Evolutionary conservation across 2,329 filamentous ascomycete genomes (phyloP), one percentile per base, ranked within the genome.

Genomic region (Claviceps sp.): DNA sequence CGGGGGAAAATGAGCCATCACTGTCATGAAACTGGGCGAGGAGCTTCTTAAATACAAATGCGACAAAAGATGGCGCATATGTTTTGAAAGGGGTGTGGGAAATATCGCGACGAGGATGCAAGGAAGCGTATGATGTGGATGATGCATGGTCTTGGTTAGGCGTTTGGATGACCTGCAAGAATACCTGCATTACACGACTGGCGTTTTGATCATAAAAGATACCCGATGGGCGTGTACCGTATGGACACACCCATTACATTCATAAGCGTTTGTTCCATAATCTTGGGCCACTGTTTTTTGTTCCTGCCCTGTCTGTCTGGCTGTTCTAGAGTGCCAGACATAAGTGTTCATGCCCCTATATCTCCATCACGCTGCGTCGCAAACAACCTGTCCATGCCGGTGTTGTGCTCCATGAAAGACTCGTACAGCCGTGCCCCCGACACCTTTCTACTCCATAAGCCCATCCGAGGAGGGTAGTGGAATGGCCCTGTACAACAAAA

Each of bases 401-500:
- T 30, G 26, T 30, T 30, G 26, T 9, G 26, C 3, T 30, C 26
- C 8, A 30, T 30, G 26, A 30, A 30, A 30, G 26, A 11, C 8
- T 30, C 2, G 26, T 30, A 30, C 14, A 20, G 16, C 44, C 44
- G 30, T 18, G 11, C 14, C 40, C 7, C 5, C 37, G 7, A 3
- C 13, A 7, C 24, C 1, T 40, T 20, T 2, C 54, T 61, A 65
- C 52, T 62, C 60, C 37, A 65, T 54, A n/a, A 54, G 55, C 9
- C 66, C 80, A 34, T 81, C 78, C 6, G 78, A 71, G 7, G 70
- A 70, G 8, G 84, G 83, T 55, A 90, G 71, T 30, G 83, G 77
- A 54, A 90, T 83, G 7, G 86, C 85, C 58, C 78, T 78, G 70
- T 93, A 93, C 26, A 93, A 75, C 43, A 90, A 71, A 56, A 93